Percentiles rank a stretch among this genome's conserved stretches.
Evolutionary conservation across 345 rosid species (phyloP).

Genomic region (Populus simonii): DNA sequence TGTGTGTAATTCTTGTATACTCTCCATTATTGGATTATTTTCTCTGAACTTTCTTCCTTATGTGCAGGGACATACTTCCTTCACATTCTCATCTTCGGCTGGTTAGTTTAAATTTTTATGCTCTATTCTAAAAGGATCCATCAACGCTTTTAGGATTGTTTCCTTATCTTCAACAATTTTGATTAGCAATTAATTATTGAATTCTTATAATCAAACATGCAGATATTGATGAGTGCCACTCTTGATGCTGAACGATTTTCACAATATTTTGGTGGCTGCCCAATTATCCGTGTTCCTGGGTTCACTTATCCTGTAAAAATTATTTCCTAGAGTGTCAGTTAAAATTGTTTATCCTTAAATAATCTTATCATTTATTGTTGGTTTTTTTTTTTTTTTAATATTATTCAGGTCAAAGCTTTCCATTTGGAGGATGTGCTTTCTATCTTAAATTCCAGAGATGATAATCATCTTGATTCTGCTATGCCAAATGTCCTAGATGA

Average conservation of each 20-base stretch:
- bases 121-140: neutral
- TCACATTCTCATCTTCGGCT: slow-evolving; percentile 72
- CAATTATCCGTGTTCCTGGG: slow-evolving; percentile 80
- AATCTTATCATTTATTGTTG: slow-evolving; percentile 21
- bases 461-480: slow-evolving; percentile 52
- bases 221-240: slow-evolving; percentile 98
- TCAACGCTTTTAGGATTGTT: neutral
- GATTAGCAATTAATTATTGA: slow-evolving; percentile 1
- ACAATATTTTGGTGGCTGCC: slow-evolving; percentile 94
- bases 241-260: slow-evolving; percentile 87
- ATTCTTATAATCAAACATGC: slow-evolving; percentile 19
- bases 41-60: slow-evolving; percentile 19
- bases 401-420: slow-evolving; percentile 63
- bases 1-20: neutral
- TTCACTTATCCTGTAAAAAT: slow-evolving; percentile 79
- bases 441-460: slow-evolving; percentile 52
- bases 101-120: slow-evolving; percentile 51
- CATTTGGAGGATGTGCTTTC: slow-evolving; percentile 85
- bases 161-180: neutral
- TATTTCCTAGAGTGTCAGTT: slow-evolving; percentile 12
- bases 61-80: slow-evolving; percentile 89
- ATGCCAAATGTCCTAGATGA: slow-evolving; percentile 29
- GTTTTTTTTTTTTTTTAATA: slow-evolving; percentile 6
- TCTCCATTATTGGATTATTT: slow-evolving; percentile 4
- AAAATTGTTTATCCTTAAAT: slow-evolving; percentile 1